phyloP scores from a whole-genome alignment of 176 grass and related monocot species.

The Musa acuminata region DNA sequence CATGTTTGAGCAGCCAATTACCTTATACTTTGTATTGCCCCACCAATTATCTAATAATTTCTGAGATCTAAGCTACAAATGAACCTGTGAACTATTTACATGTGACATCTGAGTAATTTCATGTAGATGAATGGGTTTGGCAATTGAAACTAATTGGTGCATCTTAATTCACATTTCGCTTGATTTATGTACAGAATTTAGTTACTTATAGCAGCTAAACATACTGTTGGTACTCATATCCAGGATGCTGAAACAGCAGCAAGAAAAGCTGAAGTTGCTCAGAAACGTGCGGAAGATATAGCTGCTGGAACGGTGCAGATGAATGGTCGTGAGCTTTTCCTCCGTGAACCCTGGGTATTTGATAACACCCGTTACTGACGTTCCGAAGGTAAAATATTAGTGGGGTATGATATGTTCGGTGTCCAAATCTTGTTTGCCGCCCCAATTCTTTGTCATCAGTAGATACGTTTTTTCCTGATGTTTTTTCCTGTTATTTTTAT shows the following conservation, averaged over 20 bases:
- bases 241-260: constrained; percentile 46
- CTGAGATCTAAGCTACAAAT: background rate
- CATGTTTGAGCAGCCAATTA: background rate
- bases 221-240: background rate
- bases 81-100: background rate
- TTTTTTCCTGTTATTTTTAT: too few species aligned
- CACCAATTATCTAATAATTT: background rate
- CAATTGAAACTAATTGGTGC: background rate
- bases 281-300: constrained; percentile 48
- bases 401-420: background rate
- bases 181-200: background rate
- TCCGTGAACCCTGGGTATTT: constrained; percentile 69
- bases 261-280: constrained; percentile 47
- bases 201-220: background rate
- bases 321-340: constrained; percentile 80
- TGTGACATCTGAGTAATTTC: background rate
- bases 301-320: constrained; percentile 50
- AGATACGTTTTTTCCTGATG: too few species aligned
- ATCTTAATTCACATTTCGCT: background rate
- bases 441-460: too few species aligned
- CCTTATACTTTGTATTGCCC: background rate
- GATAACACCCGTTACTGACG: constrained; percentile 59
- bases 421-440: too few species aligned
- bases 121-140: too few species aligned
- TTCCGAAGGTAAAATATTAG: background rate